Evolutionary conservation across 139 green algal species (phyloP).

Genomic region (Chlamydomonas sphaeroides): DNA sequence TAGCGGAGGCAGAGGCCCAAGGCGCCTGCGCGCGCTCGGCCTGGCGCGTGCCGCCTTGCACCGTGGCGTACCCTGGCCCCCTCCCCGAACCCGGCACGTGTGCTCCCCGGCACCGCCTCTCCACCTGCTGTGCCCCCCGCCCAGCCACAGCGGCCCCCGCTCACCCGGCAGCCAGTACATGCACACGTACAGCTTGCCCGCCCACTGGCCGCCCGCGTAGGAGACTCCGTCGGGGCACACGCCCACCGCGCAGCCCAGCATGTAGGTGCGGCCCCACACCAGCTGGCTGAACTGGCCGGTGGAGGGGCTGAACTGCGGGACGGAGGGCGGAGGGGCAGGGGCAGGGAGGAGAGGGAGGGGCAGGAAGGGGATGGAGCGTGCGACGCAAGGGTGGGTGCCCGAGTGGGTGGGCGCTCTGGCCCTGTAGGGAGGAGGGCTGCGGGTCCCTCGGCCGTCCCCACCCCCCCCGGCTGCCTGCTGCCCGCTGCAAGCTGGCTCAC

Average conservation of each 20-base stretch:
- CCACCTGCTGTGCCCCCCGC: too few relatives aligned
- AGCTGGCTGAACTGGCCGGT: conserved; percentile 41
- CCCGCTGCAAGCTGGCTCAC: background rate
- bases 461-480: too few relatives aligned
- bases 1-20: background rate
- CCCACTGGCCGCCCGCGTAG: conserved; percentile 8
- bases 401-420: too few relatives aligned
- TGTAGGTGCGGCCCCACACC: conserved; percentile 25
- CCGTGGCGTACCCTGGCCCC: background rate
- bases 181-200: conserved; percentile 36
- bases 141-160: background rate
- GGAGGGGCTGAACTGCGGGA: conserved; percentile 6
- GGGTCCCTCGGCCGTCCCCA: too few relatives aligned
- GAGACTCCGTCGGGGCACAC: conserved; percentile 19
- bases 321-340: background rate
- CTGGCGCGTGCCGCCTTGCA: too few relatives aligned
- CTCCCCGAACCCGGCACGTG: too few relatives aligned
- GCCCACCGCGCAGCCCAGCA: conserved; percentile 35
- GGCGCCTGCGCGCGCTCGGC: too few relatives aligned
- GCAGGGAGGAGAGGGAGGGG: too few relatives aligned
- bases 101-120: too few relatives aligned
- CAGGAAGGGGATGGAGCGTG: too few relatives aligned
- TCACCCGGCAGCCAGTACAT: conserved; percentile 30
- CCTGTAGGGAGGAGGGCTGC: too few relatives aligned
- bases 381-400: too few relatives aligned